Conservation (phyloP, 169 alveolate genomes). For the Cyclospora cayetanensis region DNA sequence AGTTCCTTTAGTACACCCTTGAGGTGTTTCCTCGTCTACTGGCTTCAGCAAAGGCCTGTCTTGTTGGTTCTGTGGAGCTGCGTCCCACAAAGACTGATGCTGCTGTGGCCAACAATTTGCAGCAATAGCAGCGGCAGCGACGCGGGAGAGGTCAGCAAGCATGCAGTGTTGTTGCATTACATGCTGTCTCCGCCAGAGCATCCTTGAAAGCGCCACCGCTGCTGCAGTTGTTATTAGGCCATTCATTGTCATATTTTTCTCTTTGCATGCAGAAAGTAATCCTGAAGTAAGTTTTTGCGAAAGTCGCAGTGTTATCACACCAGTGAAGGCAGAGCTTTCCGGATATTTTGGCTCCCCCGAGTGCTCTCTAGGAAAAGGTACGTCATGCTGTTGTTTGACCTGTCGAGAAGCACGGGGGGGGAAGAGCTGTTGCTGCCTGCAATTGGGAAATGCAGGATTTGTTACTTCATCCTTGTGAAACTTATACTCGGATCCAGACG, state of each 20-base stretch:
- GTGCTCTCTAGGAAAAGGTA: background rate
- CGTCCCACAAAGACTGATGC: conserved; percentile 32
- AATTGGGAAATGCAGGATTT: background rate
- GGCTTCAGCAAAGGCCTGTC: background rate
- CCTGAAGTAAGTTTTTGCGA: background rate
- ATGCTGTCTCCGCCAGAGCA: conserved; percentile 60
- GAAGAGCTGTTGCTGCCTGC: background rate
- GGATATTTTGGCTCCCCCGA: background rate
- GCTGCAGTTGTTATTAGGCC: conserved; percentile 65
- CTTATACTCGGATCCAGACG: conserved; percentile 12
- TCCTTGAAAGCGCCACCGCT: conserved; percentile 57
- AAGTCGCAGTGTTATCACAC: conserved; percentile 26
- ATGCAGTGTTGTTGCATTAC: conserved; percentile 55
- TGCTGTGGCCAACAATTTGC: background rate
- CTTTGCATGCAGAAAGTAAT: conserved; percentile 39
- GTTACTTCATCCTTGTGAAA: background rate
- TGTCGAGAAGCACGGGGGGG: background rate
- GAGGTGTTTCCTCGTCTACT: background rate
- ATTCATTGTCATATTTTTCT: conserved; percentile 30
- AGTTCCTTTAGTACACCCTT: too few relatives aligned
- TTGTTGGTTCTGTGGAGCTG: background rate
- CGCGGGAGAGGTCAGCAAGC: conserved; percentile 54
- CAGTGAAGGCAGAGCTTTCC: conserved; percentile 21
- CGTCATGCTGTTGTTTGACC: background rate
- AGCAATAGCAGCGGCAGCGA: conserved; percentile 7